A percentile compares a stretch with the other conserved stretches of the same genome.
Conservation (phyloP, 2,329 filamentous ascomycete genomes). For the Neoscytalidium dimidiatum region DNA sequence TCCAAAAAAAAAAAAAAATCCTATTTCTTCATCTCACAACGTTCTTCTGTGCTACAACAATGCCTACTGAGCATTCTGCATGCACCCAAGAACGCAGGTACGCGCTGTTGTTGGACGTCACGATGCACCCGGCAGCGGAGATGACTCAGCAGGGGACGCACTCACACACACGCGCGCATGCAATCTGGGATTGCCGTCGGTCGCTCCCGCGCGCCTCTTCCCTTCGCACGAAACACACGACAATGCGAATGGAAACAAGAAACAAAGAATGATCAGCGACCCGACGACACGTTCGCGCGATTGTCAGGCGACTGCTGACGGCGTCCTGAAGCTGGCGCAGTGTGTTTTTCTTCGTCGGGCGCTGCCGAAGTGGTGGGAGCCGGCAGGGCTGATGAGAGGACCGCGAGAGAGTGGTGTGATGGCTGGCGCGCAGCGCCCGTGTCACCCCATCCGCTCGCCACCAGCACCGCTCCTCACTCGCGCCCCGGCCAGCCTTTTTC, state of each 20-base stretch:
- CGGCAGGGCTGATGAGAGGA: not conserved
- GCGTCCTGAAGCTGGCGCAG: no score
- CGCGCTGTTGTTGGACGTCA: not conserved
- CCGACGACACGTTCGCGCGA: not conserved
- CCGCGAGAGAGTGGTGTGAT: slow-evolving; percentile 10
- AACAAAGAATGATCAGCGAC: not conserved
- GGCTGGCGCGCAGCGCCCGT: not conserved
- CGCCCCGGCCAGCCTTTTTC: not conserved
- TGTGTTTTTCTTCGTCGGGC: not conserved
- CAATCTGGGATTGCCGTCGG: not conserved
- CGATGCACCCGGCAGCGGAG: not conserved
- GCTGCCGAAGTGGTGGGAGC: not conserved
- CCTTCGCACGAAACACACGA: slow-evolving; percentile 3
- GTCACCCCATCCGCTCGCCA: slow-evolving; percentile 17
- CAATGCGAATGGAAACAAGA: no score
- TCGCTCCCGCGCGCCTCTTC: not conserved
- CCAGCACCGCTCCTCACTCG: no score
- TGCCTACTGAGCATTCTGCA: not conserved
- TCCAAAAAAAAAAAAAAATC: not conserved
- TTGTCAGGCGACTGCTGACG: no score
- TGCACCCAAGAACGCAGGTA: not conserved
- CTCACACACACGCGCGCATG: not conserved
- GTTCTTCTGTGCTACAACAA: not conserved
- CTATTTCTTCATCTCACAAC: not conserved
- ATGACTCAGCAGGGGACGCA: not conserved